A percentile compares a stretch with the other conserved stretches of the same genome.
These are phyloP conservation scores for Aspergillus fumigatus DNA, from an alignment of 2,329 filamentous ascomycete genomes.

Conservation along the genomic window DNA sequence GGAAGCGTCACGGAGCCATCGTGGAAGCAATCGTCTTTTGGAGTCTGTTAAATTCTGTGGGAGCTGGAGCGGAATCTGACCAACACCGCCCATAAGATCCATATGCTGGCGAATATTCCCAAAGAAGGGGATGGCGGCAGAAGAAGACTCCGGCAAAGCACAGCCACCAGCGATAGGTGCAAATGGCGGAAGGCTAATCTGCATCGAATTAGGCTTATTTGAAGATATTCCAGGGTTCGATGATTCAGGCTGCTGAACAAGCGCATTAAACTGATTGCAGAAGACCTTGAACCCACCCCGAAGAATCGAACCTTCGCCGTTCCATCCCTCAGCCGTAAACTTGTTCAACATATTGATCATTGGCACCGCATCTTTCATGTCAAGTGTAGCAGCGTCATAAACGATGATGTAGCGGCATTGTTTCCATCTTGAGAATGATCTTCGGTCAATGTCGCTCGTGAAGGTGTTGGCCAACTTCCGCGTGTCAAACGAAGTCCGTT, in stretches of 20 bases:
- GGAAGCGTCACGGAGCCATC: slow-evolving; percentile 70
- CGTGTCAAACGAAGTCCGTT: slow-evolving; percentile 84
- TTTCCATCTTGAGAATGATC: slow-evolving; percentile 72
- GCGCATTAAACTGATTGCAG: slow-evolving; percentile 58
- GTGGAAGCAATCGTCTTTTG: slow-evolving; percentile 56
- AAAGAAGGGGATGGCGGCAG: slow-evolving; percentile 82
- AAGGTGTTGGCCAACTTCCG: slow-evolving; percentile 86
- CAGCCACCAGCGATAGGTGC: slow-evolving; percentile 87
- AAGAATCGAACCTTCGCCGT: slow-evolving; percentile 68
- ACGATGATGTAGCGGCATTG: slow-evolving; percentile 73
- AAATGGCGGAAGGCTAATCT: slow-evolving; percentile 50
- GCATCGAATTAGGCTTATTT: slow-evolving; percentile 50
- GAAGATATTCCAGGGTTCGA: slow-evolving; percentile 30
- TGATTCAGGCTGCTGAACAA: slow-evolving; percentile 21
- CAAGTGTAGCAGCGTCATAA: slow-evolving; percentile 74
- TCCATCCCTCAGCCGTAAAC: slow-evolving; percentile 79
- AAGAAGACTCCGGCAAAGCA: slow-evolving; percentile 63
- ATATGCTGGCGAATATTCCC: slow-evolving; percentile 95
- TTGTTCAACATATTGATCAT: slow-evolving; percentile 90
- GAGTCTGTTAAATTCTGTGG: slow-evolving; percentile 50
- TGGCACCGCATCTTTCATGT: slow-evolving; percentile 73
- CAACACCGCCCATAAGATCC: slow-evolving; percentile 89
- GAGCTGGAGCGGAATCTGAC: slow-evolving; percentile 64
- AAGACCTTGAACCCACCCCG: slow-evolving; percentile 79
- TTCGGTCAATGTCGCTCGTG: slow-evolving; percentile 63